phyloP scores from a whole-genome alignment of 2,329 filamentous ascomycete species.

The Dichotomopilus funicola region DNA sequence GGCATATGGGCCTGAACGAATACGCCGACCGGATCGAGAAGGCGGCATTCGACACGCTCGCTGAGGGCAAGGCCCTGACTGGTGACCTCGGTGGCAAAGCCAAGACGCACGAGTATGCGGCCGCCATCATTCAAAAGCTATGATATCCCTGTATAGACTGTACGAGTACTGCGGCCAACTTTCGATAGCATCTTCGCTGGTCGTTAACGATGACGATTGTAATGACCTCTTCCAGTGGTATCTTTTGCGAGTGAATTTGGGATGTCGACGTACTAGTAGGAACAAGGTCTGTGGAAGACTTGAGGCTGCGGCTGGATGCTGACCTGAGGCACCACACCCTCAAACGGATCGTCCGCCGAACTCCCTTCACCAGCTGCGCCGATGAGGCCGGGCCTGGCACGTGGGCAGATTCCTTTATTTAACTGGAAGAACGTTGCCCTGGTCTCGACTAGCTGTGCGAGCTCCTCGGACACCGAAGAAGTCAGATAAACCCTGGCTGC shows the following conservation, averaged over 20 bases:
- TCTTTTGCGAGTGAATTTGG: not conserved
- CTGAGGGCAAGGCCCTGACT: constrained; percentile 93
- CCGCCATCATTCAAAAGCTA: constrained; percentile 74
- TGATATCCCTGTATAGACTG: constrained; percentile 28
- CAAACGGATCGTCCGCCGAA: no score
- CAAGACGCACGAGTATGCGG: constrained; percentile 91
- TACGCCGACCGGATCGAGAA: constrained; percentile 85
- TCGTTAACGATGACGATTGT: constrained; percentile 14
- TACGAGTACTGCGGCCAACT: constrained; percentile 15
- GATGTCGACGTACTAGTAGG: no score
- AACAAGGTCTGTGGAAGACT: no score
- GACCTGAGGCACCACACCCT: no score
- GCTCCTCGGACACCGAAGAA: no score
- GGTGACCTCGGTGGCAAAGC: constrained; percentile 94
- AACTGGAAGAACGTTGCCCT: no score
- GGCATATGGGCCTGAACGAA: constrained; percentile 87
- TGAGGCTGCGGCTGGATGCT: no score
- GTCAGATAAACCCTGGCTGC: no score
- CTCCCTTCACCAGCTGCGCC: no score
- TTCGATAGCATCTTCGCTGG: constrained; percentile 15
- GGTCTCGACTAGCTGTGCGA: no score
- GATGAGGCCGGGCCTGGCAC: no score
- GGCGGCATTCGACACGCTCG: constrained; percentile 90
- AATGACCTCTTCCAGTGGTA: constrained; percentile 4
- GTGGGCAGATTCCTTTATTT: no score